These are phyloP conservation scores for Cyberlindnera xishuangbannaensis DNA, from an alignment of 805 yeast genomes.

Conservation along the genomic window DNA sequence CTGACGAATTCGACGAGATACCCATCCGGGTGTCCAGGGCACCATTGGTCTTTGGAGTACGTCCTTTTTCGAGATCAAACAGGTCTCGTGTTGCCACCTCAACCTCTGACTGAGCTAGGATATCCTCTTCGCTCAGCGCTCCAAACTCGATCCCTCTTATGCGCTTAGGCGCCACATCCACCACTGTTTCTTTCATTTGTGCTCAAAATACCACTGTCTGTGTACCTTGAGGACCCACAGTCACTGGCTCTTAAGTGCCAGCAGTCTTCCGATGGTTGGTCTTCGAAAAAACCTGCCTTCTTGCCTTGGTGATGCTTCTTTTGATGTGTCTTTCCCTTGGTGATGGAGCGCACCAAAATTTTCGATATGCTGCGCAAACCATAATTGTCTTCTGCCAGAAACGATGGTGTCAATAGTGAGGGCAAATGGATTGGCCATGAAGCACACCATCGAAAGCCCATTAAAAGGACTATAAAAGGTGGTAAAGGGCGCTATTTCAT, in stretches of 20 bases:
- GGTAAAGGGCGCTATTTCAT: too few species aligned
- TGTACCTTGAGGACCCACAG: not conserved
- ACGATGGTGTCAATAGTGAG: too few species aligned
- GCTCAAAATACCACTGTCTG: not conserved
- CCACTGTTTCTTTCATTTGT: slow-evolving; percentile 35
- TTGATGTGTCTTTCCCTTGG: slow-evolving; percentile 4
- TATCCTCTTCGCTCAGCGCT: slow-evolving; percentile 87
- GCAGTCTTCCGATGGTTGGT: too few species aligned
- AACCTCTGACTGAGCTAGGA: slow-evolving; percentile 89
- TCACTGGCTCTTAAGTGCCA: too few species aligned
- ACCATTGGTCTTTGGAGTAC: slow-evolving; percentile 77
- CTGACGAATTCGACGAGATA: slow-evolving; percentile 76
- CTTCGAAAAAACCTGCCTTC: too few species aligned
- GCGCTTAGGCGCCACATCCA: slow-evolving; percentile 81
- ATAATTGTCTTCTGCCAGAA: too few species aligned
- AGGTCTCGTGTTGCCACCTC: slow-evolving; percentile 89
- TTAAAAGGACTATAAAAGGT: too few species aligned
- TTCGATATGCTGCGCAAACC: too few species aligned
- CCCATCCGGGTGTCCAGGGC: slow-evolving; percentile 95
- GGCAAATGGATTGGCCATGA: too few species aligned
- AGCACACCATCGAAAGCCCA: too few species aligned
- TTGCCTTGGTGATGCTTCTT: too few species aligned
- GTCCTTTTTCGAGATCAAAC: slow-evolving; percentile 84
- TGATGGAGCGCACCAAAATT: too few species aligned
- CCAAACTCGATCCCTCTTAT: slow-evolving; percentile 90